These are phyloP conservation scores for Epichloe typhina DNA, from an alignment of 2,329 filamentous ascomycete genomes.

Conservation along the genomic window DNA sequence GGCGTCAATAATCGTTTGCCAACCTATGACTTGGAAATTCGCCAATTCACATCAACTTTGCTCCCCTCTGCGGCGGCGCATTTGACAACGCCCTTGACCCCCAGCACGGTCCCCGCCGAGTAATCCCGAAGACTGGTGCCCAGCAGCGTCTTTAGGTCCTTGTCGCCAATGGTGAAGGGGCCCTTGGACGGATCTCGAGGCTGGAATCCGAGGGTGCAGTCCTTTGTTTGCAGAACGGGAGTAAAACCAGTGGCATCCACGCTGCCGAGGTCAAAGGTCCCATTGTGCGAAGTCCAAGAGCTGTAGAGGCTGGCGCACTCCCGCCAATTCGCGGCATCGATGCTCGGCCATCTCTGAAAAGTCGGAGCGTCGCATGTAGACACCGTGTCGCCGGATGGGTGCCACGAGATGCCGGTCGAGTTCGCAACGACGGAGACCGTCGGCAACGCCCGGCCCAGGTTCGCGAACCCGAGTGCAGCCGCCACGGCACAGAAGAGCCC, in stretches of 20 bases:
- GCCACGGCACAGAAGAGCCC: background rate
- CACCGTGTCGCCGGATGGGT: slow-evolving; percentile 10
- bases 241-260: slow-evolving; percentile 9
- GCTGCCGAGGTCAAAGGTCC: slow-evolving; percentile 16
- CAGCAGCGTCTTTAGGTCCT: slow-evolving; percentile 12
- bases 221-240: slow-evolving; percentile 13
- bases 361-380: slow-evolving; percentile 16
- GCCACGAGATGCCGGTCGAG: slow-evolving; percentile 14
- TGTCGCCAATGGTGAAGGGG: slow-evolving; percentile 13
- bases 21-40: slow-evolving; percentile 10
- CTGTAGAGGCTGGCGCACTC: slow-evolving; percentile 20
- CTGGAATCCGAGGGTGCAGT: slow-evolving; percentile 16
- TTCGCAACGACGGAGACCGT: slow-evolving; percentile 2
- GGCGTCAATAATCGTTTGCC: background rate
- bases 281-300: slow-evolving; percentile 16
- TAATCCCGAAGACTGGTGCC: slow-evolving; percentile 9
- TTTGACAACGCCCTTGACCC: slow-evolving; percentile 10
- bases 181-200: slow-evolving; percentile 8
- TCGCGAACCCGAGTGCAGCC: background rate
- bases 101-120: slow-evolving; percentile 10
- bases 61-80: slow-evolving; percentile 9
- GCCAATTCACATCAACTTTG: slow-evolving; percentile 11
- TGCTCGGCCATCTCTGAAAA: slow-evolving; percentile 10
- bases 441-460: background rate
- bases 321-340: slow-evolving; percentile 16